phyloP scores from a whole-genome alignment of 768 basidiomycete species.

The Cyathus striatus region DNA sequence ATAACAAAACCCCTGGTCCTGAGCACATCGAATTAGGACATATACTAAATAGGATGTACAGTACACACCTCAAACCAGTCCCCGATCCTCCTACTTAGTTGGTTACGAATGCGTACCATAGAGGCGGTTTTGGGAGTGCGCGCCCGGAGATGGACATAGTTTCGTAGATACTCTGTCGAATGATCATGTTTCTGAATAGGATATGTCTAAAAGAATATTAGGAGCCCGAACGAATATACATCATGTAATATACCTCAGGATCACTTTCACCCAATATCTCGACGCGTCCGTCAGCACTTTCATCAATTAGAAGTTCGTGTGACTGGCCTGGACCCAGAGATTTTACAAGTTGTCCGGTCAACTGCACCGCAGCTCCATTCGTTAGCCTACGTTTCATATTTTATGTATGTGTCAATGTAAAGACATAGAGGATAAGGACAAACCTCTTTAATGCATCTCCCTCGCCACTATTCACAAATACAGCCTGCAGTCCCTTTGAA shows the following conservation, averaged over 20 bases:
- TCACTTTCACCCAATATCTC: constrained; percentile 43
- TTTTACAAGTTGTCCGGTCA: constrained; percentile 37
- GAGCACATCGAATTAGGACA: constrained; percentile 4
- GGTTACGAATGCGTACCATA: constrained; percentile 70
- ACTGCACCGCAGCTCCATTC: constrained; percentile 34
- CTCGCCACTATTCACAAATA: constrained; percentile 46
- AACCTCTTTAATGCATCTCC: constrained; percentile 8
- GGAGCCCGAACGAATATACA: background rate
- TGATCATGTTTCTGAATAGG: constrained; percentile 90
- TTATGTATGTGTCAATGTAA: no score
- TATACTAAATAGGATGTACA: background rate
- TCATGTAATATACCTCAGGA: constrained; percentile 28
- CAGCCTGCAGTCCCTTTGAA: constrained; percentile 68
- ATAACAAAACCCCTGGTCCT: constrained; percentile 77
- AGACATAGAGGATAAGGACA: no score
- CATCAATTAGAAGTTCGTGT: constrained; percentile 43
- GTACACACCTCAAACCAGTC: constrained; percentile 66
- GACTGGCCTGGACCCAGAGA: constrained; percentile 42
- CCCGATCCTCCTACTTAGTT: constrained; percentile 49
- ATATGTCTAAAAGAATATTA: constrained; percentile 52
- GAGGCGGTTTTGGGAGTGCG: constrained; percentile 69
- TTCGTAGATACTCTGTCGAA: constrained; percentile 74
- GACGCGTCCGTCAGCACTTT: constrained; percentile 20
- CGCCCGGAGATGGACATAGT: constrained; percentile 83
- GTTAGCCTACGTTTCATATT: constrained; percentile 25